phyloP scores from a whole-genome alignment of 2,329 filamentous ascomycete species.

The Hypoxylon sp. region DNA sequence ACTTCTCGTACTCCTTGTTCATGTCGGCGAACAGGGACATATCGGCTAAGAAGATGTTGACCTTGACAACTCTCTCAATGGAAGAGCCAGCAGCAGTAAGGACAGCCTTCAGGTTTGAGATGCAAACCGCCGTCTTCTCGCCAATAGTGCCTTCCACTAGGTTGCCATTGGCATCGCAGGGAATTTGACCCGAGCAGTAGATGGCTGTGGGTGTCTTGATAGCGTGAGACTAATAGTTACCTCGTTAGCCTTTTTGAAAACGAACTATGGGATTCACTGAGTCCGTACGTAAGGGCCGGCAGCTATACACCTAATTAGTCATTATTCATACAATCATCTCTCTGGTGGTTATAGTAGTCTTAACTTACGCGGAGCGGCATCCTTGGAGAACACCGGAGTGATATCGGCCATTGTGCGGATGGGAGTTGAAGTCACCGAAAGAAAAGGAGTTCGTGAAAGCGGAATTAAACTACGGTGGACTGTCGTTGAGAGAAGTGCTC shows the following conservation, averaged over 20 bases:
- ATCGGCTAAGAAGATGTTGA: constrained; percentile 90
- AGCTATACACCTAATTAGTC: constrained; percentile 59
- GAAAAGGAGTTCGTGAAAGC: constrained; percentile 38
- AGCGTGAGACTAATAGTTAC: constrained; percentile 69
- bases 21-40: constrained; percentile 91
- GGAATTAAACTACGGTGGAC: constrained; percentile 32
- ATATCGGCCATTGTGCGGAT: constrained; percentile 64
- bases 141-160: constrained; percentile 72
- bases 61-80: constrained; percentile 88
- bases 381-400: constrained; percentile 68
- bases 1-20: constrained; percentile 89
- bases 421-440: constrained; percentile 51
- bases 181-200: constrained; percentile 82
- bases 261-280: constrained; percentile 36
- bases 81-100: constrained; percentile 85
- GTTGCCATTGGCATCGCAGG: constrained; percentile 70
- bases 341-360: constrained; percentile 6
- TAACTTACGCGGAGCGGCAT: constrained; percentile 71
- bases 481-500: constrained; percentile 39
- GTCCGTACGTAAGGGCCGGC: constrained; percentile 74
- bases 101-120: constrained; percentile 87
- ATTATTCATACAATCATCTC: constrained; percentile 7
- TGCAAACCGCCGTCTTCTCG: constrained; percentile 74
- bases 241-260: constrained; percentile 25
- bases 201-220: constrained; percentile 76